Base-by-base conservation (phyloP, 805 yeast genomes). In the Kregervanrija delftensis region DNA sequence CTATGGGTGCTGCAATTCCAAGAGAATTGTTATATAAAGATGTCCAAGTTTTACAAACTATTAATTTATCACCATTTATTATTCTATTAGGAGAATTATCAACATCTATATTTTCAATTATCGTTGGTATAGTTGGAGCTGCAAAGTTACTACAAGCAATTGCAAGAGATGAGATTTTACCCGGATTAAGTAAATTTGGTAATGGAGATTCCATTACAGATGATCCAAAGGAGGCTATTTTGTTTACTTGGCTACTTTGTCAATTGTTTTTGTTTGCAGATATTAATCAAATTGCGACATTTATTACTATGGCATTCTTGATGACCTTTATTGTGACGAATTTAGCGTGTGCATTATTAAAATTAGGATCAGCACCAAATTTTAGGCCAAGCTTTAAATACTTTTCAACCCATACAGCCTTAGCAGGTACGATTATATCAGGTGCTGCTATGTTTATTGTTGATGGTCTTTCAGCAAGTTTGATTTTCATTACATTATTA, bases 271-370 rank as follows among this genome's bases (percentile, higher is more conserved):
- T 93, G 37, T 80, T 93, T 58, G 86, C 96, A 1, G 95, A 93
- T 59, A 85, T 93, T 50, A 91, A 93, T 64, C 86, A 85, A 61
- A 89, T 93, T 62, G 99, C 99, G 2, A 84, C 95, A 0, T 82
- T 89, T 56, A 91, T 93, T 49, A 91, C 98, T 1, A 89, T 95
- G 97, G 96, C 99, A 0, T 91, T 89, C 57, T 70, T 93, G 42
- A 86, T 91, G 93, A 93, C 99, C 0, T 93, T 93, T 57, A 83
- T 91, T 40, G 96, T 91, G 2, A 89, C 95, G 33, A 93, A 93
- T 57, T 64, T 91, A 50, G 98, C 99, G 2, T 95, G 99, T 61
- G 89, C 91, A 59, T 64, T 93, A 43, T 71, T 93, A 53, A 84
- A 83, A 50, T 67, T 93, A 5, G 91, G 96, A 0, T 79, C 96